Evolutionary conservation across 2,329 filamentous ascomycete genomes (phyloP).

Genomic region (Arthrobotrys entomopaga): DNA sequence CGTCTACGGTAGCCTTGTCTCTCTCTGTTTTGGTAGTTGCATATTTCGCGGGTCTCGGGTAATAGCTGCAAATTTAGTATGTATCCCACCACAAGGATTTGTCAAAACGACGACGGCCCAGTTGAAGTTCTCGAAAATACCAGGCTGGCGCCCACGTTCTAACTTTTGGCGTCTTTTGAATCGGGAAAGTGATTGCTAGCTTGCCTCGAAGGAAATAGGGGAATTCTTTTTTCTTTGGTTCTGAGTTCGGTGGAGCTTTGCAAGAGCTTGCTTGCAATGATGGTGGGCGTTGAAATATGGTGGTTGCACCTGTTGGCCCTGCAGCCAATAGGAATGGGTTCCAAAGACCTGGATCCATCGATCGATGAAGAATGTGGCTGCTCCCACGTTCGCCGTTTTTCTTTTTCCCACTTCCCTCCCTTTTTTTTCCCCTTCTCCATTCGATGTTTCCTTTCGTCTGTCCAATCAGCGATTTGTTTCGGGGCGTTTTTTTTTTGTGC

Average conservation of each 20-base stretch:
- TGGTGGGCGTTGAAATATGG: slow-evolving; percentile 14
- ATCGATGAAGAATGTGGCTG: slow-evolving; percentile 45
- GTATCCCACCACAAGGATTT: background rate
- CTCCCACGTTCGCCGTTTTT: slow-evolving; percentile 42
- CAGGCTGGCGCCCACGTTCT: slow-evolving; percentile 21
- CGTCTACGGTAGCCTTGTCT: slow-evolving; percentile 7
- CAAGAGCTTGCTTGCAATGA: background rate
- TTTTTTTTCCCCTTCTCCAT: slow-evolving; percentile 15
- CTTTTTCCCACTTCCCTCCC: slow-evolving; percentile 21
- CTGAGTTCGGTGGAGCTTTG: background rate
- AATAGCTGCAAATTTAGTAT: slow-evolving; percentile 38
- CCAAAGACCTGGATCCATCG: slow-evolving; percentile 55
- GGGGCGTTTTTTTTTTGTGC: background rate
- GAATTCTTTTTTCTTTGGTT: slow-evolving; percentile 22
- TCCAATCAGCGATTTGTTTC: slow-evolving; percentile 38
- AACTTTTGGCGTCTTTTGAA: slow-evolving; percentile 31
- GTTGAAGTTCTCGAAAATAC: slow-evolving; percentile 19
- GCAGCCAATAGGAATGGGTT: slow-evolving; percentile 53
- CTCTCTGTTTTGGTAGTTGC: slow-evolving; percentile 4
- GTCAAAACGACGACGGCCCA: slow-evolving; percentile 4
- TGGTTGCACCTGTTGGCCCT: slow-evolving; percentile 8
- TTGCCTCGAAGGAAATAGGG: slow-evolving; percentile 34
- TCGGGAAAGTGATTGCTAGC: slow-evolving; percentile 43
- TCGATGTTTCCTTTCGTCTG: background rate
- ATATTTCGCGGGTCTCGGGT: slow-evolving; percentile 55